Evolutionary conservation across 2,329 filamentous ascomycete species (phyloP).

Genomic region (Truncatella angustata): DNA sequence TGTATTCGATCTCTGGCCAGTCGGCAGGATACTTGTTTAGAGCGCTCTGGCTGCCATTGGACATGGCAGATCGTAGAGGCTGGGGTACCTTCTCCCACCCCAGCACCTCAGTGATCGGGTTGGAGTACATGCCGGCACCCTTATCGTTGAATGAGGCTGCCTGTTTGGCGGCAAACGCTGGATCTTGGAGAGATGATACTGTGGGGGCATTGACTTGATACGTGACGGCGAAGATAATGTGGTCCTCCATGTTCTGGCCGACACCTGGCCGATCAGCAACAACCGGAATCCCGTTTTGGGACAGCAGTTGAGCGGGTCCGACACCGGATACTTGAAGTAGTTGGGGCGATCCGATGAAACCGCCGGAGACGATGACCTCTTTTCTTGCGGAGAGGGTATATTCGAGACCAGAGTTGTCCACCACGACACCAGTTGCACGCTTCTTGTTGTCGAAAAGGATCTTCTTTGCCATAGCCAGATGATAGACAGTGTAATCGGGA

Average conservation of each 20-base stretch:
- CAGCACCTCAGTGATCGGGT: slow-evolving; percentile 55
- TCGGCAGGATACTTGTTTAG: slow-evolving; percentile 47
- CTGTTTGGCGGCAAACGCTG: slow-evolving; percentile 53
- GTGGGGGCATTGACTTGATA: slow-evolving; percentile 54
- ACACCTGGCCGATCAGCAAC: slow-evolving; percentile 56
- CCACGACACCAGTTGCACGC: slow-evolving; percentile 25
- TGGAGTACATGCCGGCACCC: slow-evolving; percentile 44
- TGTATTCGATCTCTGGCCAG: slow-evolving; percentile 11
- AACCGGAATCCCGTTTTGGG: slow-evolving; percentile 43
- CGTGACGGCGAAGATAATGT: slow-evolving; percentile 31
- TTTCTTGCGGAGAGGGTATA: slow-evolving; percentile 24
- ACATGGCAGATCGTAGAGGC: slow-evolving; percentile 17
- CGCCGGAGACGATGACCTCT: slow-evolving; percentile 38
- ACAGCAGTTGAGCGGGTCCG: slow-evolving; percentile 29
- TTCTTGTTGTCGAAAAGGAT: slow-evolving; percentile 39
- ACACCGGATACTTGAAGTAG: slow-evolving; percentile 39
- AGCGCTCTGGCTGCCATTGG: slow-evolving; percentile 40
- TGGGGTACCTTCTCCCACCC: slow-evolving; percentile 31
- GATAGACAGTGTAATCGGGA: slow-evolving; percentile 33
- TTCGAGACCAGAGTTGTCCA: slow-evolving; percentile 14
- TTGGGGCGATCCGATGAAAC: slow-evolving; percentile 36
- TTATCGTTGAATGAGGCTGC: slow-evolving; percentile 65
- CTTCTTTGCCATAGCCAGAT: slow-evolving; percentile 38
- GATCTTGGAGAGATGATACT: slow-evolving; percentile 64
- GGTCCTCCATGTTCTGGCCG: slow-evolving; percentile 60